Base-by-base conservation (phyloP, 805 yeast genomes). In the Cyberlindnera japonica region DNA sequence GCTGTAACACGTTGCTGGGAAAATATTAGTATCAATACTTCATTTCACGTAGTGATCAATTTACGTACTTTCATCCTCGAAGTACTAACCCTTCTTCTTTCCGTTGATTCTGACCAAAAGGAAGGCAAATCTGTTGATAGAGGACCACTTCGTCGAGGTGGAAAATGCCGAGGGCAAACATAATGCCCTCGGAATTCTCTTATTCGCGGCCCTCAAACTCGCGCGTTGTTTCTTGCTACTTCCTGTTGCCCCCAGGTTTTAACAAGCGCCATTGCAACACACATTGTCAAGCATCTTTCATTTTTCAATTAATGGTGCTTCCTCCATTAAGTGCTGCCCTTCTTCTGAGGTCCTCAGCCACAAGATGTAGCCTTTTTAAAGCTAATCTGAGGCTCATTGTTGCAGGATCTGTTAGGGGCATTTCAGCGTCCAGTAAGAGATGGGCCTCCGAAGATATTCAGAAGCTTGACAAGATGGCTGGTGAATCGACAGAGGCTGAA, bases 1-100 rank as follows among this genome's bases (percentile, higher is more conserved):
- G 95, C 81, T 6, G 90, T 81, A 41, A 89, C 76, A 65, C 97
- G 74, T 72, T 91, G 97, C 81, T 90, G 33, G 10, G 18, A 14
- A 22, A 8, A 11, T 11, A 25, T 27, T 26, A 25, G 25, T 40
- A 21, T 34, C 16, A 4, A 9, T 19, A 19, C n/a, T n/a, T n/a
- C n/a, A n/a, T n/a, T n/a, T n/a, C n/a, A n/a, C n/a, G n/a, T n/a
- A n/a, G n/a, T n/a, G n/a, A 19, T 31, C 12, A n/a, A 6, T 6
- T 12, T 13, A 36, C 40, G 15, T 19, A 35, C 41, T 27, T 38
- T 40, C 38, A 40, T 35, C n/a, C 6, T 25, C 11, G 11, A 9
- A 8, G 11, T 22, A 22, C 11, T 22, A 22, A 9, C 24, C 11
- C 11, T 22, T 22, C 24, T n/a, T n/a, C 12, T 12, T 22, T 22